Evolutionary conservation across 192 early-diverging fungal species (phyloP), one percentile per base, ranked within the genome.

Genomic region (Entrophospora sp.): DNA sequence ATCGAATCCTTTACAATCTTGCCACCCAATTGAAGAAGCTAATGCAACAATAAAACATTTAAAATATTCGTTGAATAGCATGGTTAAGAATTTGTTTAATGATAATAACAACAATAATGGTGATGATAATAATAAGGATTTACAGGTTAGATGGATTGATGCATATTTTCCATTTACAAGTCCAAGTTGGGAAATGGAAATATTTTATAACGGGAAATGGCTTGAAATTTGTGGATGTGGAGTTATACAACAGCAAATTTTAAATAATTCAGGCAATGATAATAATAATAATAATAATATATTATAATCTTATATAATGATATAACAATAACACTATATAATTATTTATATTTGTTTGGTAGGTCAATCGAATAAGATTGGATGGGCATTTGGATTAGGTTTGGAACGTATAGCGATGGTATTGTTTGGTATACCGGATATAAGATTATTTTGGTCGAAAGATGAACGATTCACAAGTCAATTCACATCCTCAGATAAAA

Each of bases 361-460:
- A 81, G 87, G 85, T 22, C 77, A 83, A 48, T 24, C 81, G 1
- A 84, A 92, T 49, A 85, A 87, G 42, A 77, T 98, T 59, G 96
- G 92, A 24, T 98, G 96, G 96, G 96, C 96, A 20, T 96, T 96
- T 75, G 96, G 96, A n/a, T 80, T 96, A 64, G 96, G 96, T 10
- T 79, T 98, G 18, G 96, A 98, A 73, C 77, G 96, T 8, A 80
- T 98, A 53, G 93, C 96, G 0, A 93, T 98, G 92, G 90, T 96
- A 7, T 77, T 98, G 62, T 98, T 93, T 78, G 86, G 83, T 62
- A 91, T 98, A 27, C 91, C 92, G 0, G 96, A 98, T 68, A 98
- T 98, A 61, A 85, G 96, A 9, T 75, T 98, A 27, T 98, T 98
- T 73, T 98, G 96, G 96, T 88, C 86, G 25, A 73, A 79, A 45